Evolutionary conservation across 2,329 filamentous ascomycete genomes (phyloP), one percentile per base, ranked within the genome.

Genomic region (Clarireedia homoeocarpa): DNA sequence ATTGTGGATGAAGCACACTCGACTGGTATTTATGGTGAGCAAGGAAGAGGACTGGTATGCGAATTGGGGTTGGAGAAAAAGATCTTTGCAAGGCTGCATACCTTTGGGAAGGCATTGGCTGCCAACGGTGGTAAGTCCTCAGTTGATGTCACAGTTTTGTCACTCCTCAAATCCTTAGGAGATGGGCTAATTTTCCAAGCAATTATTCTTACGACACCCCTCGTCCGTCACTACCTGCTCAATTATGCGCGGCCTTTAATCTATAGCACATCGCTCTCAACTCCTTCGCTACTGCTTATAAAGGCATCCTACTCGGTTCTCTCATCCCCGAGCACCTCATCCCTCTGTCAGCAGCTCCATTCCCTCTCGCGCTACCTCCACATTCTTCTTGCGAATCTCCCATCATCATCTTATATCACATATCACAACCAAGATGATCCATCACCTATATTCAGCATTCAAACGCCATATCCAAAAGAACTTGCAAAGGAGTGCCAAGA

Each of bases 401-500:
- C 69, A 6, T 14, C 26, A 30, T 53, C 44, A 6, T 15, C 15
- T 15, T 40, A 39, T 9, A 6, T 53, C n/a, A 56, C 47, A 55
- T 56, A 73, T 3, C 66, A 71, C 2, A 34, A 55, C 2, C 60
- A 64, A 20, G 61, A 72, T 40, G 78, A 81, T 0, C 71, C 72
- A 5, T 85, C 84, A 0, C 84, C 85, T 0, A 88, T 89, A 6
- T 80, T 88, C 44, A 79, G 83, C 0, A 68, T 88, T 0, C 74
- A 85, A 17, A 85, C 82, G 0, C 72, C 74, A 0, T 69, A 77
- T 0, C 83, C 85, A 0, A 76, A 83, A 3, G 73, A 75, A 3
- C 69, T 89, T 14, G 85, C 85, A 0, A 72, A 69, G 1, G 72
- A 77, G 54, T 88, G 85, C 54, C 85, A 88, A 68, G 63, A 72